Percentiles rank a stretch among this genome's conserved stretches.
phyloP scores from a whole-genome alignment of 805 yeast genomes.

The Priceomyces medius region DNA sequence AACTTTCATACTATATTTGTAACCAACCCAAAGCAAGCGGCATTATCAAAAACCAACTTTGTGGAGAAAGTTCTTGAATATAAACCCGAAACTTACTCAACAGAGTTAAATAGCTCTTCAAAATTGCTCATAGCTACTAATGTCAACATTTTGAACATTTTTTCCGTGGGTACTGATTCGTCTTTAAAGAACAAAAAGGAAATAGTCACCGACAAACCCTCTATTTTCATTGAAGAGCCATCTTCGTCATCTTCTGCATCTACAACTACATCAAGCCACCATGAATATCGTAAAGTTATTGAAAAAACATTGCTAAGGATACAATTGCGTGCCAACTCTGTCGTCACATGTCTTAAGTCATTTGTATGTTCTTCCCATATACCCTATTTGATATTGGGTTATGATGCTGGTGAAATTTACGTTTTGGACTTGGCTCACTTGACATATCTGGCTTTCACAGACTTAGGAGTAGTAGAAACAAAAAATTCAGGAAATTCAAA shows the following conservation, averaged over 20 bases:
- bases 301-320: slow-evolving; percentile 48
- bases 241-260: slow-evolving; percentile 5
- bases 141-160: slow-evolving; percentile 49
- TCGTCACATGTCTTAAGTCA: slow-evolving; percentile 40
- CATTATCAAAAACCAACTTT: slow-evolving; percentile 7
- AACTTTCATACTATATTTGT: slow-evolving; percentile 3
- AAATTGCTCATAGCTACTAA: slow-evolving; percentile 46
- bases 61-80: slow-evolving; percentile 31
- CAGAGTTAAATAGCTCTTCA: slow-evolving; percentile 27
- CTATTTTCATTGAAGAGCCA: slow-evolving; percentile 21
- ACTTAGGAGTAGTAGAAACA: slow-evolving; percentile 35
- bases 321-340: slow-evolving; percentile 31
- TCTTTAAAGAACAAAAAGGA: slow-evolving; percentile 22
- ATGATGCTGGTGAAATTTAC: slow-evolving; percentile 64
- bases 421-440: slow-evolving; percentile 55
- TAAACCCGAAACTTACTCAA: slow-evolving; percentile 29
- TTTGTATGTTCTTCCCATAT: slow-evolving; percentile 25
- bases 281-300: slow-evolving; percentile 25
- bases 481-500: slow-evolving; percentile 8
- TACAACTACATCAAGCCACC: neutral
- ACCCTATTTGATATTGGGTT: slow-evolving; percentile 59
- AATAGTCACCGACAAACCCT: slow-evolving; percentile 18
- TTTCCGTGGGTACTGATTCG: slow-evolving; percentile 32
- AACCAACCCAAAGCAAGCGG: neutral
- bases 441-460: slow-evolving; percentile 43